A percentile compares a stretch with the other conserved stretches of the same genome.
These are phyloP conservation scores for Epichloe elymi DNA, from an alignment of 2,329 filamentous ascomycete species.

Conservation along the genomic window DNA sequence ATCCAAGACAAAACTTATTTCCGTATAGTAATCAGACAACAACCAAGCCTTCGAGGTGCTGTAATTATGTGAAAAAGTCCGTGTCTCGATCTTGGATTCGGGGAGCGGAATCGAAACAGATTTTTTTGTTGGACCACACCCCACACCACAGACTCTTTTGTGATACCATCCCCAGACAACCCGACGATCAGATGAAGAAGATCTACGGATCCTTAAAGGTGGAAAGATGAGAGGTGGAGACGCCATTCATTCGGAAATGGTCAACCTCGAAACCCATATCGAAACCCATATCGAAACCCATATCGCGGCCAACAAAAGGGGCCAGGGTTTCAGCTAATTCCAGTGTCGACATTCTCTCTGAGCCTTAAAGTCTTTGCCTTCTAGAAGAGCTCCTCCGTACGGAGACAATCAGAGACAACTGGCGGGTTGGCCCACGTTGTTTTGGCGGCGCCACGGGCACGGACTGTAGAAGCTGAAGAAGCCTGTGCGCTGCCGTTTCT, in stretches of 20 bases:
- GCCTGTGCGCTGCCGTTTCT: neutral
- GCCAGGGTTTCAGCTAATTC: neutral
- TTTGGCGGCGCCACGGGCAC: slow-evolving; percentile 1
- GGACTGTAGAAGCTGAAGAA: neutral
- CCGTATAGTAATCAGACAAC: too few species aligned
- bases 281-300: neutral
- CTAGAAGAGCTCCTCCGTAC: too few species aligned
- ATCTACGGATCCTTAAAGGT: neutral
- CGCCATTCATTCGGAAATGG: neutral
- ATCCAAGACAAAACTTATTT: too few species aligned
- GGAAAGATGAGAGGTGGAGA: neutral
- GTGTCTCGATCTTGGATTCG: neutral
- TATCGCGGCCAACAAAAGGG: neutral
- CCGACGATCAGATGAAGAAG: neutral
- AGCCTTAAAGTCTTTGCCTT: too few species aligned
- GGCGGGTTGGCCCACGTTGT: neutral
- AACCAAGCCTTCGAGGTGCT: too few species aligned
- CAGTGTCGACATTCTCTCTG: neutral
- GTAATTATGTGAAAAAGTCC: neutral
- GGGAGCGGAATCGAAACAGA: neutral
- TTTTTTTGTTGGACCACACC: neutral
- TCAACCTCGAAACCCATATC: neutral
- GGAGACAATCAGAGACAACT: too few species aligned
- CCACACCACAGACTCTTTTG: neutral
- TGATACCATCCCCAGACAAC: neutral